Evolutionary conservation across 2,329 filamentous ascomycete species (phyloP).

Genomic region (Elsinoe australis): DNA sequence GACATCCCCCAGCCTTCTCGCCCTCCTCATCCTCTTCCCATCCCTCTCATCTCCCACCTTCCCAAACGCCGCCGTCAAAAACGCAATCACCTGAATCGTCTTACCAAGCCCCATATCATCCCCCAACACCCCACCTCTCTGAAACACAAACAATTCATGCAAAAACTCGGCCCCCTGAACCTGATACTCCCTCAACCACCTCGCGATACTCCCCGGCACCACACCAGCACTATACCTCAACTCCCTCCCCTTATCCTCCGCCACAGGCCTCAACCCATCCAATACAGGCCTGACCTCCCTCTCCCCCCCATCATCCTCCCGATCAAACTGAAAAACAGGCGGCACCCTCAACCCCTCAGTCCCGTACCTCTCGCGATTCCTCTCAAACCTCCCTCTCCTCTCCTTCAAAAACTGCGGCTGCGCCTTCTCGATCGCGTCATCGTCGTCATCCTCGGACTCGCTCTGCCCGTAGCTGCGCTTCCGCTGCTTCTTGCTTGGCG

Average conservation of each 20-base stretch:
- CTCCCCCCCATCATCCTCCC: constrained; percentile 64
- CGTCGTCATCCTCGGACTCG: constrained; percentile 38
- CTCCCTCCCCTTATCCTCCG: constrained; percentile 65
- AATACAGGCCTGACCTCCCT: constrained; percentile 66
- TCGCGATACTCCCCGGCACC: constrained; percentile 82
- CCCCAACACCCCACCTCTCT: constrained; percentile 81
- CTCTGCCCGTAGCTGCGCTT: constrained; percentile 17
- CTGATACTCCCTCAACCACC: constrained; percentile 89
- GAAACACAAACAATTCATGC: constrained; percentile 81
- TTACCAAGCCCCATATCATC: constrained; percentile 98
- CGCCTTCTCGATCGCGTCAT: constrained; percentile 49
- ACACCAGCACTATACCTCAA: constrained; percentile 68
- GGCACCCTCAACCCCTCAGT: constrained; percentile 67
- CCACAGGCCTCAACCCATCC: constrained; percentile 54
- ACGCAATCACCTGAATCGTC: constrained; percentile 91
- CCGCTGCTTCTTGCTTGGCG: constrained; percentile 18
- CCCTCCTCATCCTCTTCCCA: constrained; percentile 76
- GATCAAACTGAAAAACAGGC: constrained; percentile 65
- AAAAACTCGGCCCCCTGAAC: constrained; percentile 77
- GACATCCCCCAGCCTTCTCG: constrained; percentile 53
- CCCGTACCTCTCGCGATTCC: constrained; percentile 50
- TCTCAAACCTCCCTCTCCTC: constrained; percentile 63
- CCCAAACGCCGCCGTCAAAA: constrained; percentile 83
- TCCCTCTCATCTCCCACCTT: constrained; percentile 89
- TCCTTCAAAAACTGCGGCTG: constrained; percentile 66